A percentile compares a stretch with the other conserved stretches of the same genome.
These are phyloP conservation scores for Trichophyton simii DNA, from an alignment of 2,329 filamentous ascomycete species.

Conservation along the genomic window DNA sequence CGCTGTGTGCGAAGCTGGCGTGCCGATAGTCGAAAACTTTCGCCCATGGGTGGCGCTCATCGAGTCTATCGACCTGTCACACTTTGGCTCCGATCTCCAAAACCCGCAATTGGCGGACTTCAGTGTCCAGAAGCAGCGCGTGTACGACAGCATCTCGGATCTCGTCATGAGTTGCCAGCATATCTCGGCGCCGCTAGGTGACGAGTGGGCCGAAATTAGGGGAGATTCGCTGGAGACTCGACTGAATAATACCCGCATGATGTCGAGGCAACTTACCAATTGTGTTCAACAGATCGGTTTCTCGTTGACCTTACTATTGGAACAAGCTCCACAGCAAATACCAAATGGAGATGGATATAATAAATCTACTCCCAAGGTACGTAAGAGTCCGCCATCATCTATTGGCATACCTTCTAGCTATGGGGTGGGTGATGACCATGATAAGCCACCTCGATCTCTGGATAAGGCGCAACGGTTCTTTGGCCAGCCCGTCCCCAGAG, in stretches of 20 bases:
- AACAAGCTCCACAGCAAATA: slow-evolving; percentile 53
- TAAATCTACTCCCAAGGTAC: slow-evolving; percentile 18
- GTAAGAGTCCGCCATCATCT: slow-evolving; percentile 16
- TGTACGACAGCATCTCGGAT: slow-evolving; percentile 89
- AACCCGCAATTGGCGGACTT: slow-evolving; percentile 81
- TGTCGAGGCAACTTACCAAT: slow-evolving; percentile 68
- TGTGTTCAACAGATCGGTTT: slow-evolving; percentile 80
- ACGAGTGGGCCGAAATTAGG: slow-evolving; percentile 91
- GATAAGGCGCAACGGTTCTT: slow-evolving; percentile 38
- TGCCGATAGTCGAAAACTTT: slow-evolving; percentile 75
- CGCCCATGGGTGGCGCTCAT: slow-evolving; percentile 80
- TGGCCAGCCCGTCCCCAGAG: slow-evolving; percentile 33
- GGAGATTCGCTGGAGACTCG: slow-evolving; percentile 82
- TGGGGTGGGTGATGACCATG: slow-evolving; percentile 24
- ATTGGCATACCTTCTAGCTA: slow-evolving; percentile 37
- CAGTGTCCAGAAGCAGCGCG: slow-evolving; percentile 75
- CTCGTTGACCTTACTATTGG: slow-evolving; percentile 73
- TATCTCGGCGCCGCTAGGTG: slow-evolving; percentile 78
- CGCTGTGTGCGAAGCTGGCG: slow-evolving; percentile 63
- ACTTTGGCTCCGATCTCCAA: slow-evolving; percentile 63
- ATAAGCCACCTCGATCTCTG: slow-evolving; percentile 33
- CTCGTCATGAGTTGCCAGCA: slow-evolving; percentile 77
- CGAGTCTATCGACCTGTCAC: slow-evolving; percentile 80
- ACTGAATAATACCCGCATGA: slow-evolving; percentile 64
- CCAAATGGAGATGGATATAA: slow-evolving; percentile 16